Base-by-base conservation (phyloP, 2,329 filamentous ascomycete genomes). In the Leptographium lundbergii region DNA sequence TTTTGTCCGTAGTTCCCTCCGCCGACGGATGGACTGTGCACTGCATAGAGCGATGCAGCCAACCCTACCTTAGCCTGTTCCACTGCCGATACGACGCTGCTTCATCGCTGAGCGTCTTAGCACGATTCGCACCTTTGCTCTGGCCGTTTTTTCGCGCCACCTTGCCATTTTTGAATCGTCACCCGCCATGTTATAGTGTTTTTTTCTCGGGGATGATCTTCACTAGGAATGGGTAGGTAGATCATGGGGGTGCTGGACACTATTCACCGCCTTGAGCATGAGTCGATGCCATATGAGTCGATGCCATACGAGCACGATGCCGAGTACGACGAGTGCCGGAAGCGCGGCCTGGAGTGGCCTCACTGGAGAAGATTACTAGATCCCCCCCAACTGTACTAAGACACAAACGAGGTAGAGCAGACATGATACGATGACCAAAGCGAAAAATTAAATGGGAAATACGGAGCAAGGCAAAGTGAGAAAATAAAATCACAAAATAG, bases 201-300 rank as follows among this genome's bases (percentile, higher is more conserved):
- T 19, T 19, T 29, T 54, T 3, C 17, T 34, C 4, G n/a, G 25
- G 56, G 47, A 29, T 25, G 56, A 57, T 57, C 56, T 19, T 57
- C 56, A 32, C 47, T 32, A 52, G 32, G 56, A 42, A 57, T 52
- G 47, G 47, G 56, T 51, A 52, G 47, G 56, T 51, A 52, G 47
- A 57, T 57, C 56, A 57, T 52, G 47, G 47, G 56, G 29, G 13
- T 32, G 24, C n/a, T 24, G 19, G 27, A 24, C 27, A 24, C 54
- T 9, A 42, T 57, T 52, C 56, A 57, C 56, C 56, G 56, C 56
- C 47, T 51, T 51, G 5, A 10, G 17, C 25, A 29, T 51, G 48
- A 51, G 48, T 10, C 48, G 48, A 51, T 51, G 48, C 47, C 47
- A 25, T 13, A 50, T 45, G 42, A 45, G 42, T 22, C 42, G 42